These are phyloP conservation scores for Cercospora berteroae DNA, from an alignment of 2,329 filamentous ascomycete species.

Conservation along the genomic window DNA sequence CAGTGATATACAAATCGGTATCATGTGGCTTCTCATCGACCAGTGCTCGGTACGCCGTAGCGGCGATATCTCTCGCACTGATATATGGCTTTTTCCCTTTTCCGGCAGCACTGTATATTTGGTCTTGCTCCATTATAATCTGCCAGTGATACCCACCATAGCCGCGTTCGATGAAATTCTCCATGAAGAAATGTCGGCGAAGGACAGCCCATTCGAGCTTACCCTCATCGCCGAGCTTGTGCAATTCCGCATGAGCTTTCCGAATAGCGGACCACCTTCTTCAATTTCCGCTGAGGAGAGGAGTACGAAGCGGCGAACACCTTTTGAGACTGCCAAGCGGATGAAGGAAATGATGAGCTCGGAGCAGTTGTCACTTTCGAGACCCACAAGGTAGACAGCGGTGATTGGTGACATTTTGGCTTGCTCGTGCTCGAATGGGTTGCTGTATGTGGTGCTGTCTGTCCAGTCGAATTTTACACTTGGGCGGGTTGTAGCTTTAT, in stretches of 20 bases:
- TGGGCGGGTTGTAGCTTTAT: not conserved
- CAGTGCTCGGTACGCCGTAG: slow-evolving; percentile 45
- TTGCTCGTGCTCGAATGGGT: not conserved
- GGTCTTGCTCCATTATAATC: slow-evolving; percentile 42
- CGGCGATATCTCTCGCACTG: slow-evolving; percentile 49
- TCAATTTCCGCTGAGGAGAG: slow-evolving; percentile 29
- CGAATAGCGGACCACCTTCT: slow-evolving; percentile 12
- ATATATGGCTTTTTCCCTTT: slow-evolving; percentile 50
- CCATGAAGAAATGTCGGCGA: slow-evolving; percentile 52
- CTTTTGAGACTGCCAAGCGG: slow-evolving; percentile 41
- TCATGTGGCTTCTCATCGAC: slow-evolving; percentile 43
- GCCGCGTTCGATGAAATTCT: slow-evolving; percentile 44
- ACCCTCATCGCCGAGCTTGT: slow-evolving; percentile 26
- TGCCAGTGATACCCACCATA: slow-evolving; percentile 27
- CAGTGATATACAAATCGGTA: slow-evolving; percentile 41
- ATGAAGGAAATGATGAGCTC: slow-evolving; percentile 44
- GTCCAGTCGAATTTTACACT: not conserved
- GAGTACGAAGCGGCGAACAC: slow-evolving; percentile 47
- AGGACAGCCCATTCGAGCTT: slow-evolving; percentile 43
- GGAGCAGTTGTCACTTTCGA: not conserved
- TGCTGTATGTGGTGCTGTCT: not conserved
- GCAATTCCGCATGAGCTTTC: slow-evolving; percentile 15
- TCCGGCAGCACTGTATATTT: slow-evolving; percentile 46
- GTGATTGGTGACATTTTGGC: not conserved
- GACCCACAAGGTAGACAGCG: not conserved